phyloP scores from a whole-genome alignment of 176 grass and related monocot species.

The Miscanthus lutarioriparius region DNA sequence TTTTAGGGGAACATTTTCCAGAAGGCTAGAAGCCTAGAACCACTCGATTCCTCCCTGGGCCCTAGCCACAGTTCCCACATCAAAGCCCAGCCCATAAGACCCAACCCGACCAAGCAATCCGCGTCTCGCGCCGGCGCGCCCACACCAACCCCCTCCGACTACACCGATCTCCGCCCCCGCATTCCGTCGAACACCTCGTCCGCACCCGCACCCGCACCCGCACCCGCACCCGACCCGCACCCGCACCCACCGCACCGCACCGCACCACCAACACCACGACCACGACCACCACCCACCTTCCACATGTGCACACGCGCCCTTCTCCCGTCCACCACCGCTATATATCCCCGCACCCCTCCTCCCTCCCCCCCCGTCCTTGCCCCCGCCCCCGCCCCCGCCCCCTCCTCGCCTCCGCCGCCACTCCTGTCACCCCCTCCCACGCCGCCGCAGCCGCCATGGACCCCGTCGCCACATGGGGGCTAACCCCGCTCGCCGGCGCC shows the following conservation, averaged over 20 bases:
- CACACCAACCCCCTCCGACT: conserved; percentile 29
- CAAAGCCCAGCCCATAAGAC: background rate
- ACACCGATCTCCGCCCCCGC: background rate
- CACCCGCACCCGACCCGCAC: conserved; percentile 12
- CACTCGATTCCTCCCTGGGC: too few relatives aligned
- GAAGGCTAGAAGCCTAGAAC: too few relatives aligned
- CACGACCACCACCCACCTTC: background rate
- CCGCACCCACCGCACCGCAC: conserved; percentile 12
- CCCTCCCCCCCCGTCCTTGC: background rate
- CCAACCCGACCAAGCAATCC: background rate
- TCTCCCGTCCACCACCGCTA: conserved; percentile 32
- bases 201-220: conserved; percentile 5
- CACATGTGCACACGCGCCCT: conserved; percentile 31
- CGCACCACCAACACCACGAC: background rate
- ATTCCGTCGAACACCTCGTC: conserved; percentile 4
- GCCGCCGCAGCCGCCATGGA: conserved; percentile 54
- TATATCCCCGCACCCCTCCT: conserved; percentile 36
- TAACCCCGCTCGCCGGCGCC: conserved; percentile 50
- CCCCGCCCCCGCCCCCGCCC: background rate
- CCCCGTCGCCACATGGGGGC: conserved; percentile 66
- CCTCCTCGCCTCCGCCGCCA: background rate
- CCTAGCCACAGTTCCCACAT: too few relatives aligned
- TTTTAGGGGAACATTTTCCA: too few relatives aligned
- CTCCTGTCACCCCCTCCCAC: background rate
- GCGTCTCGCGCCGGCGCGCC: background rate